phyloP scores from a whole-genome alignment of 2,329 filamentous ascomycete species.

The Orbilia blumenaviensis region DNA sequence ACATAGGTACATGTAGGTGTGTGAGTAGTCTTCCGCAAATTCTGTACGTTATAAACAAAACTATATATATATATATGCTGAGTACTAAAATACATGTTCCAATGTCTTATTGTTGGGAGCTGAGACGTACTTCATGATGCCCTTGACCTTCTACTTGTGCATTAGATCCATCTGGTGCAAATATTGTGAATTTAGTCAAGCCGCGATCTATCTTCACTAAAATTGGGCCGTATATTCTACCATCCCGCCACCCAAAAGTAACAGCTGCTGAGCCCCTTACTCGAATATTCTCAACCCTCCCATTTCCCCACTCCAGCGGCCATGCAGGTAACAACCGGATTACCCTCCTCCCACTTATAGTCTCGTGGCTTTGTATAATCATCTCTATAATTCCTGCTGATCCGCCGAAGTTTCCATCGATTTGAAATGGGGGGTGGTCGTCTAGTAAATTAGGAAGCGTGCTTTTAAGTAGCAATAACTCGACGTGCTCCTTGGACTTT shows the following conservation, averaged over 20 bases:
- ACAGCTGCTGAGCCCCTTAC: constrained; percentile 61
- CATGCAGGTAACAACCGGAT: constrained; percentile 62
- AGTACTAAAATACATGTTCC: no score
- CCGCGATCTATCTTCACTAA: neutral
- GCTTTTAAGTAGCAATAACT: constrained; percentile 61
- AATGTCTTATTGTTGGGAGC: no score
- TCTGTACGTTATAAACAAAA: no score
- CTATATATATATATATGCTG: no score
- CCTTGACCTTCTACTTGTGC: constrained; percentile 20
- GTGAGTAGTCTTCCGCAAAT: no score
- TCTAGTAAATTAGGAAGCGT: constrained; percentile 64
- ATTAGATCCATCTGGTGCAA: constrained; percentile 22
- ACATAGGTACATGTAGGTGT: no score
- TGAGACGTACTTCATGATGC: neutral
- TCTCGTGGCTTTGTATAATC: constrained; percentile 62
- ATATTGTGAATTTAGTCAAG: constrained; percentile 10
- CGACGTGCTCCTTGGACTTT: constrained; percentile 61
- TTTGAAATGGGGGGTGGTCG: constrained; percentile 65
- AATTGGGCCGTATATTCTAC: constrained; percentile 40
- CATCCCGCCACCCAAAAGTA: constrained; percentile 61
- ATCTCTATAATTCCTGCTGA: constrained; percentile 65
- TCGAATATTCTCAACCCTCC: constrained; percentile 60
- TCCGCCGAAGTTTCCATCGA: constrained; percentile 66
- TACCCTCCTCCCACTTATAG: constrained; percentile 16
- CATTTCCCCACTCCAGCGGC: constrained; percentile 60